phyloP scores from a whole-genome alignment of 192 early-diverging fungal genomes.

The Coemansia sp. region DNA sequence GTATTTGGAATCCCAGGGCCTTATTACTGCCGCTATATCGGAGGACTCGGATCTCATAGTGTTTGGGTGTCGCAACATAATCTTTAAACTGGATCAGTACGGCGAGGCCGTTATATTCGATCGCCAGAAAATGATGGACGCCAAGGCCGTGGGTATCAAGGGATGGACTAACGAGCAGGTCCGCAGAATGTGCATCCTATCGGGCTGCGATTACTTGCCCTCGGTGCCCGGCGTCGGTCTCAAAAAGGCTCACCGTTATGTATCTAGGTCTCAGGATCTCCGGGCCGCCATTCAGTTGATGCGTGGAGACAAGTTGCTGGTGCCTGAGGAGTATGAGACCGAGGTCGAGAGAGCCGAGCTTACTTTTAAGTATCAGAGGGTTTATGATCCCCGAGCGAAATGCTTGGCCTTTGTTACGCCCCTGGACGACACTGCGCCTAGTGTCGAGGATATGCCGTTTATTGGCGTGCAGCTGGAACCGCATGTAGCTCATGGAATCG shows the following conservation, averaged over 20 bases:
- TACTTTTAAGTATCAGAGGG: conserved; percentile 88
- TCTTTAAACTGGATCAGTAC: conserved; percentile 81
- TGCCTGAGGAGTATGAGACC: conserved; percentile 69
- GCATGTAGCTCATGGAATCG: conserved; percentile 60
- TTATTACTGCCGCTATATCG: conserved; percentile 80
- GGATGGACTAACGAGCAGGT: conserved; percentile 67
- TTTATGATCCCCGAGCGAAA: conserved; percentile 70
- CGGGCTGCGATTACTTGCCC: conserved; percentile 95
- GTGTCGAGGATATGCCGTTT: conserved; percentile 55
- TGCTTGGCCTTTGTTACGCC: conserved; percentile 62
- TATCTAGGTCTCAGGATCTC: conserved; percentile 65
- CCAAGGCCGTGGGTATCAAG: conserved; percentile 54
- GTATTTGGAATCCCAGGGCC: conserved; percentile 67
- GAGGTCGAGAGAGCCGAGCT: conserved; percentile 75
- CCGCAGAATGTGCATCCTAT: conserved; percentile 92
- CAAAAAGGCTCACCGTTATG: conserved; percentile 67
- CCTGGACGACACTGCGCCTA: conserved; percentile 44
- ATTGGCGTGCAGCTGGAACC: conserved; percentile 61
- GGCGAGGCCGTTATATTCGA: conserved; percentile 71
- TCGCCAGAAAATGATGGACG: conserved; percentile 55
- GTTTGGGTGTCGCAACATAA: conserved; percentile 83
- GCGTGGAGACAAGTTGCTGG: conserved; percentile 48
- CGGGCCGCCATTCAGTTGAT: conserved; percentile 56
- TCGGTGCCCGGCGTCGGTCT: conserved; percentile 85
- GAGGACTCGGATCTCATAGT: conserved; percentile 96